phyloP scores from a whole-genome alignment of 2,329 filamentous ascomycete species.

The Monosporascus sp. region DNA sequence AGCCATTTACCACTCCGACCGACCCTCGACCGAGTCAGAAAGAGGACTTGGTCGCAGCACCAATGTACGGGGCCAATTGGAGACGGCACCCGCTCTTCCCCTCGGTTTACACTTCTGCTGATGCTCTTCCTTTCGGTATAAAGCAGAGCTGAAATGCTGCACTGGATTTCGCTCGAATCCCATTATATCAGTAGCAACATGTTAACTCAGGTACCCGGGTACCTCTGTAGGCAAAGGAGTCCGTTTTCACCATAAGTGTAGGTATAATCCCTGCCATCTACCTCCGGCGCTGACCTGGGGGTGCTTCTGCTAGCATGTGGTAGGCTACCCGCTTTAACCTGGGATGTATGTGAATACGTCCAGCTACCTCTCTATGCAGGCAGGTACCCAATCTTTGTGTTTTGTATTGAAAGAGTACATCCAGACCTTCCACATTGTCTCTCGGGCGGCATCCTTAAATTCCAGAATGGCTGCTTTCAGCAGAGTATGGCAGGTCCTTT shows the following conservation, averaged over 20 bases:
- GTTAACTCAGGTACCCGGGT: constrained; percentile 1
- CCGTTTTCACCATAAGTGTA: not conserved
- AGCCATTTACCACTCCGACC: constrained; percentile 6
- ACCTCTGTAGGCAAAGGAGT: too few relatives aligned
- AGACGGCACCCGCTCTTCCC: too few relatives aligned
- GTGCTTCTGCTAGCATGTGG: not conserved
- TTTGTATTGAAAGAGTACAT: too few relatives aligned
- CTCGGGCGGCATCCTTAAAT: not conserved
- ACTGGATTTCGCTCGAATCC: not conserved
- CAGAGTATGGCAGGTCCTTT: constrained; percentile 1
- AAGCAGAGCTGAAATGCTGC: too few relatives aligned
- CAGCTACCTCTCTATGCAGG: too few relatives aligned
- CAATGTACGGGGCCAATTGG: too few relatives aligned
- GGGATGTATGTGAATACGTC: too few relatives aligned
- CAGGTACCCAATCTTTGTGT: too few relatives aligned
- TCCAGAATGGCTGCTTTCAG: constrained; percentile 16
- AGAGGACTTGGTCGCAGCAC: constrained; percentile 17
- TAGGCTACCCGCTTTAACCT: not conserved
- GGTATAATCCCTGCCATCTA: not conserved
- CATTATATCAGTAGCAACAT: constrained; percentile 7
- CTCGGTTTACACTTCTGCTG: too few relatives aligned
- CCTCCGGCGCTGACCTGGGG: not conserved
- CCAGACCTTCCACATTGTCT: not conserved
- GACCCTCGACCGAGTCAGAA: constrained; percentile 27
- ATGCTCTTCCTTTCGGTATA: too few relatives aligned